Evolutionary conservation across 1,284 basidiomycete genomes (phyloP).

Genomic region (Paramarasmius palmivorus): DNA sequence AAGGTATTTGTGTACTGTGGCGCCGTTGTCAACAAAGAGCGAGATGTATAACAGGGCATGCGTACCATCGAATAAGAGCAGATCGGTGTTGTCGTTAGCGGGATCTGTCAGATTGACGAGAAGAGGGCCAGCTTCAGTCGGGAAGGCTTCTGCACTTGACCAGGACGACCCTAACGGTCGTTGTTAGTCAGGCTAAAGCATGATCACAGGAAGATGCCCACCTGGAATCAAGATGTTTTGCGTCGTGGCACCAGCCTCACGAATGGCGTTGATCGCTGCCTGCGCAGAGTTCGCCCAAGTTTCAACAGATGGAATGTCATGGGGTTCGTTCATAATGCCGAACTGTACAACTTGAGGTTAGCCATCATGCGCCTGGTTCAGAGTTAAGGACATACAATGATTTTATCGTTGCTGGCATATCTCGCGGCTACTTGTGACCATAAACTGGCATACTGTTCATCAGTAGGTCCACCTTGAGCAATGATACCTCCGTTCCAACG

Average conservation of each 20-base stretch:
- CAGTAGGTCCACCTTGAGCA: slow-evolving; percentile 54
- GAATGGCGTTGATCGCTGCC: slow-evolving; percentile 49
- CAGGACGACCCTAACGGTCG: slow-evolving; percentile 16
- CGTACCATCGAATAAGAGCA: slow-evolving; percentile 56
- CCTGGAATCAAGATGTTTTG: slow-evolving; percentile 50
- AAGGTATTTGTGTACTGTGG: slow-evolving; percentile 60
- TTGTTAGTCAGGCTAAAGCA: too few species aligned
- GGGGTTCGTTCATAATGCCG: slow-evolving; percentile 56
- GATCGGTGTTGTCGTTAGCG: slow-evolving; percentile 40
- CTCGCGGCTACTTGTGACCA: slow-evolving; percentile 55
- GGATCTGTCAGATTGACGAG: slow-evolving; percentile 57
- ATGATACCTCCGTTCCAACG: slow-evolving; percentile 52
- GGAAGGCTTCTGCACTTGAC: slow-evolving; percentile 46
- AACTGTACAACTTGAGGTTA: slow-evolving; percentile 24
- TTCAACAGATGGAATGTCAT: slow-evolving; percentile 41
- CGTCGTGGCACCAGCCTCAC: slow-evolving; percentile 42
- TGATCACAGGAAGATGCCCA: slow-evolving; percentile 11
- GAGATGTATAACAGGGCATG: not conserved
- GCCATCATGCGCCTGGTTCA: not conserved
- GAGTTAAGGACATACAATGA: slow-evolving; percentile 38
- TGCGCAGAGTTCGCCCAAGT: slow-evolving; percentile 49
- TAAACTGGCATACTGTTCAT: slow-evolving; percentile 49
- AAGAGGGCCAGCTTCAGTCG: slow-evolving; percentile 50
- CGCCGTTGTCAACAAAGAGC: slow-evolving; percentile 16
- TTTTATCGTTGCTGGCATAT: slow-evolving; percentile 46